Percentiles rank a stretch among this genome's conserved stretches.
Evolutionary conservation across 2,329 filamentous ascomycete species (phyloP).

Genomic region (Xylariales sp.): DNA sequence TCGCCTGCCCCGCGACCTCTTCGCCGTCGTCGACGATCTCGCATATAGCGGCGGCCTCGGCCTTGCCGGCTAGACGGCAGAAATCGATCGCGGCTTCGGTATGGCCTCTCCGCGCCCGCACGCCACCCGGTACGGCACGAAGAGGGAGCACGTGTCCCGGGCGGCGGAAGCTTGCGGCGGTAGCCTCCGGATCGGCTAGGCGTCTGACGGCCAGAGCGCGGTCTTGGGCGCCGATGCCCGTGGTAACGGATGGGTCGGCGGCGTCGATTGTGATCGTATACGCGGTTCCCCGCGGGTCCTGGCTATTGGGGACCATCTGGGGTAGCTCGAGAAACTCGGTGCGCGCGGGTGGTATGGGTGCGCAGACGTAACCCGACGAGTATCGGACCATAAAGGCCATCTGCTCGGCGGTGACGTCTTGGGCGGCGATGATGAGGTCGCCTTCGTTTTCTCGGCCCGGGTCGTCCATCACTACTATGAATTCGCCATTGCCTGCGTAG

Average conservation of each 20-base stretch:
- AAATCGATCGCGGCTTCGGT: conserved; percentile 95
- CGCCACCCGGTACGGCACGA: conserved; percentile 80
- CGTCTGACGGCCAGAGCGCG: conserved; percentile 82
- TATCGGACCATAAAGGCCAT: conserved; percentile 97
- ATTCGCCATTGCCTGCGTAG: conserved; percentile 78
- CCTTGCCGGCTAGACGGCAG: conserved; percentile 84
- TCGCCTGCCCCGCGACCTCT: conserved; percentile 74
- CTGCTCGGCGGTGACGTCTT: conserved; percentile 85
- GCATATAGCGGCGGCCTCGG: conserved; percentile 82
- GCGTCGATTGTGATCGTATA: conserved; percentile 94
- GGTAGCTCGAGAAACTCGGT: conserved; percentile 80
- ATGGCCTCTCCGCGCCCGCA: conserved; percentile 83
- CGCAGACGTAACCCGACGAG: conserved; percentile 91
- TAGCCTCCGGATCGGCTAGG: conserved; percentile 75
- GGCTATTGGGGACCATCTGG: conserved; percentile 81
- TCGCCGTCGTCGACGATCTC: conserved; percentile 91
- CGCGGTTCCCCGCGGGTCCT: conserved; percentile 90
- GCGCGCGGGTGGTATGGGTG: conserved; percentile 77
- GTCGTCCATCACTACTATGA: conserved; percentile 95
- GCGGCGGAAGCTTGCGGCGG: conserved; percentile 73
- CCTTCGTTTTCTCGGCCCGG: conserved; percentile 96
- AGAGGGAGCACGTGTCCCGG: conserved; percentile 94
- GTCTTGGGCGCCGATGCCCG: conserved; percentile 91
- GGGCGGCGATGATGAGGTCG: conserved; percentile 94
- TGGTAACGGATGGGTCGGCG: conserved; percentile 77